Evolutionary conservation across 176 grass and related monocot species (phyloP), one percentile per base, ranked within the genome.

Genomic region (Saccharum officinarum): DNA sequence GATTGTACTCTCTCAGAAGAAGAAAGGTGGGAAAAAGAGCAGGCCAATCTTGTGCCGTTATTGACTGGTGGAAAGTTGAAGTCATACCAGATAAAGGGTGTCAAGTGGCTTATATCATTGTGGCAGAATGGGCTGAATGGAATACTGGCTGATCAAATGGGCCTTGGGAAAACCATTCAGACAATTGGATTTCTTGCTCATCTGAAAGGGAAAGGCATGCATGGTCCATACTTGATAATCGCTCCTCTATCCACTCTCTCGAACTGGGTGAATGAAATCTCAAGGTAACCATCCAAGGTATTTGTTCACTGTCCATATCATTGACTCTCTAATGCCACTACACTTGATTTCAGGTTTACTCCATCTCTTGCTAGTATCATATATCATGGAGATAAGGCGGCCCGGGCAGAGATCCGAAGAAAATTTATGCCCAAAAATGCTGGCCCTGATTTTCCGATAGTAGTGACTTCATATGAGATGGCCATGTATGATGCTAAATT

Each of bases 71-170:
- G 97, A 23, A 91, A 90, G 72, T 85, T 98, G 81, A 98, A 98
- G 76, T 73, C 93, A 45, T 98, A 98, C 76, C 97, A 98, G 89
- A 95, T 96, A 81, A 98, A 95, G 86, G 97, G 97, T 69, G 93
- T 98, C 18, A 98, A 98, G 79, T 98, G 97, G 97, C 77, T 98
- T 77, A 98, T 98, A 73, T 98, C 93, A 10, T 86, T 98, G 57
- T 98, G 96, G 96, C 93, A 95, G 75, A 98, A 98, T 76, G 96
- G 96, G 55, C 80, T 98, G 2, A 98, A 92, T 87, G 93, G 93
- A 45, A 98, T 98, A 81, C 74, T 98, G 25, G 96, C 96, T 23
- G 96, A 98, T 83, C 96, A 98, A 91, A 98, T 98, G 97, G 97
- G 97, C 71, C 93, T 98, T 76, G 97, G 97, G 26, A 98, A 98